Percentiles rank a stretch among this genome's conserved stretches.
Conservation (phyloP, 2,329 filamentous ascomycete genomes). For the Aspergillus ochraceus region DNA sequence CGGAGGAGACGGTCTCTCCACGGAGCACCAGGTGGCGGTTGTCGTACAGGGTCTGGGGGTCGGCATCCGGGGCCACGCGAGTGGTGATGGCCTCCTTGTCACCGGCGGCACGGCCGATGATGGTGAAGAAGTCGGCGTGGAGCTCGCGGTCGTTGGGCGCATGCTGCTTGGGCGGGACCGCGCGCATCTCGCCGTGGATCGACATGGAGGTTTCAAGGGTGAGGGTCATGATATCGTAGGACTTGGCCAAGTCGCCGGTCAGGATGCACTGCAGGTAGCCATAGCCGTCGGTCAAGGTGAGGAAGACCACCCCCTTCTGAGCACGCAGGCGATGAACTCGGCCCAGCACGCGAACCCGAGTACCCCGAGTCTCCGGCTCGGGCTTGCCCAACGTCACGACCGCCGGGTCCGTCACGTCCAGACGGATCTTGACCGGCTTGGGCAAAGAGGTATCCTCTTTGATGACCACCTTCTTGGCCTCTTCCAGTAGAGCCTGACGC, state of each 20-base stretch:
- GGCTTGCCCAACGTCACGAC: conserved; percentile 56
- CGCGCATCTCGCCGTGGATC: conserved; percentile 78
- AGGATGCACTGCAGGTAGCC: conserved; percentile 83
- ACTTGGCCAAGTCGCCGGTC: conserved; percentile 78
- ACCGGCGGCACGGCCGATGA: conserved; percentile 76
- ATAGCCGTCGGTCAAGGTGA: conserved; percentile 83
- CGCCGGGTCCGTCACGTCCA: conserved; percentile 67
- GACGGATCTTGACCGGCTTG: conserved; percentile 70
- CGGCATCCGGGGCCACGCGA: conserved; percentile 67
- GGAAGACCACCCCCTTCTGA: conserved; percentile 83
- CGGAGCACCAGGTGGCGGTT: conserved; percentile 82
- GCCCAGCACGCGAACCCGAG: conserved; percentile 76
- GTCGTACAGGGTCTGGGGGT: conserved; percentile 74
- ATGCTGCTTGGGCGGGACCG: conserved; percentile 73
- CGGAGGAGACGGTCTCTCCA: conserved; percentile 77
- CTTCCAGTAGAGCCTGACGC: conserved; percentile 70
- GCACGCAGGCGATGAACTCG: conserved; percentile 77
- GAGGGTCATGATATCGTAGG: conserved; percentile 85
- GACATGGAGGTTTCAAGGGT: conserved; percentile 85
- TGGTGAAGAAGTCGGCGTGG: conserved; percentile 83
- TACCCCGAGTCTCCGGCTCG: conserved; percentile 62
- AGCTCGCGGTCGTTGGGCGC: conserved; percentile 85
- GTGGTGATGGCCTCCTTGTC: conserved; percentile 92
- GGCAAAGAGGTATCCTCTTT: conserved; percentile 72
- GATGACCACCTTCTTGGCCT: conserved; percentile 75